Conservation (phyloP, 371 early-diverging fungal species). For the Mortierella sp. region DNA sequence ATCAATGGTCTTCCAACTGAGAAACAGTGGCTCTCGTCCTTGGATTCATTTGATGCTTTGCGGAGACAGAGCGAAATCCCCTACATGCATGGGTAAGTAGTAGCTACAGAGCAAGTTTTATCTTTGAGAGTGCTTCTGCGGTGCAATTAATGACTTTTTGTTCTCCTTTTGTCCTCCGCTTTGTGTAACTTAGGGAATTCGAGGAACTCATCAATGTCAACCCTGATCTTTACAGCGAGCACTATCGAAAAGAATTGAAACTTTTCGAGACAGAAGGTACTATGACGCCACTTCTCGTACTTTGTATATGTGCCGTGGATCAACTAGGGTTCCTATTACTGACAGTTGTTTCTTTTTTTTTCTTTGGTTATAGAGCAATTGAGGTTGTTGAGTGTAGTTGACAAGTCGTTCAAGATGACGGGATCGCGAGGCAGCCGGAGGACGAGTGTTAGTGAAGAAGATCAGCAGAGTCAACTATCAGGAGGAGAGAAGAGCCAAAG, state of each 20-base stretch:
- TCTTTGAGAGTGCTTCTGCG: neutral
- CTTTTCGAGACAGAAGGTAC: conserved; percentile 11
- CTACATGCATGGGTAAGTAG: conserved; percentile 23
- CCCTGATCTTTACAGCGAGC: conserved; percentile 38
- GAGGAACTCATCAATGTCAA: conserved; percentile 49
- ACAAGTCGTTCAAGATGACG: conserved; percentile 15
- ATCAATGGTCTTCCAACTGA: conserved; percentile 37
- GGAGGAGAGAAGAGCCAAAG: neutral
- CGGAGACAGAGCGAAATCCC: conserved; percentile 28
- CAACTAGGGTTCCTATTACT: neutral
- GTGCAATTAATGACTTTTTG: neutral
- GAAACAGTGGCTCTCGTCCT: conserved; percentile 19
- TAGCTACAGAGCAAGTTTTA: neutral
- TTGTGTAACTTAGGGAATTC: conserved; percentile 31
- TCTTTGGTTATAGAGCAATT: neutral
- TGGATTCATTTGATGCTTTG: conserved; percentile 32
- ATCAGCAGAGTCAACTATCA: neutral
- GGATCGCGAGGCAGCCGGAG: neutral
- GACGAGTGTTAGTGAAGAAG: neutral
- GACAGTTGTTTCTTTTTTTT: neutral
- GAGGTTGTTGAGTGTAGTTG: neutral
- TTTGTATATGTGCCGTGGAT: neutral
- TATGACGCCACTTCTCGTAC: neutral
- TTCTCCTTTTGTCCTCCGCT: neutral
- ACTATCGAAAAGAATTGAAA: conserved; percentile 6